Percentiles rank a stretch among this genome's conserved stretches.
Evolutionary conservation across 2,329 filamentous ascomycete genomes (phyloP).

Genomic region (Talaromyces amestolkiae): DNA sequence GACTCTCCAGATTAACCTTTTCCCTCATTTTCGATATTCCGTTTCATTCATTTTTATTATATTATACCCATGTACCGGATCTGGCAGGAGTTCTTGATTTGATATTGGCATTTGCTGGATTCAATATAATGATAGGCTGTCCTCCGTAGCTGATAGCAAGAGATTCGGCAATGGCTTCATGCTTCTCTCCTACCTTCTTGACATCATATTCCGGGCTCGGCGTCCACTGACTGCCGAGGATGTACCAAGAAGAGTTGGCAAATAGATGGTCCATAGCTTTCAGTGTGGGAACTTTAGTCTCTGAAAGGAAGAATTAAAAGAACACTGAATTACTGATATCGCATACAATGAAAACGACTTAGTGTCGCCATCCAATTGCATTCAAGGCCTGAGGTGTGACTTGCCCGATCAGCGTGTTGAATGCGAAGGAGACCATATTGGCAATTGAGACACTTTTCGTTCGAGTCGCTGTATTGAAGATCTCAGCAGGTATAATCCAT

Average conservation of each 20-base stretch:
- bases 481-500: background rate
- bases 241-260: too few species aligned
- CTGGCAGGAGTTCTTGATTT: background rate
- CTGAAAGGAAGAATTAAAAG: background rate
- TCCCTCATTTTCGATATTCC: background rate
- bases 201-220: too few species aligned
- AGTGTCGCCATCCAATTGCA: background rate
- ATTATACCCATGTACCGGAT: background rate
- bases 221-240: too few species aligned
- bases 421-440: background rate
- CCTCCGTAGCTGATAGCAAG: background rate
- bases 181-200: too few species aligned
- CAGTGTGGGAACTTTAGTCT: too few species aligned
- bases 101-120: background rate
- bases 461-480: background rate
- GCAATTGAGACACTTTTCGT: background rate
- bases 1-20: background rate
- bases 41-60: background rate
- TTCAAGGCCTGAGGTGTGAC: background rate
- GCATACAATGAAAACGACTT: background rate
- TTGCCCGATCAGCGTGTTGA: background rate
- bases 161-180: too few species aligned
- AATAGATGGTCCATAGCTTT: too few species aligned
- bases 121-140: background rate
- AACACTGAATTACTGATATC: background rate